Evolutionary conservation across 2,329 filamentous ascomycete species (phyloP).

Genomic region (Calonectria crousiana): DNA sequence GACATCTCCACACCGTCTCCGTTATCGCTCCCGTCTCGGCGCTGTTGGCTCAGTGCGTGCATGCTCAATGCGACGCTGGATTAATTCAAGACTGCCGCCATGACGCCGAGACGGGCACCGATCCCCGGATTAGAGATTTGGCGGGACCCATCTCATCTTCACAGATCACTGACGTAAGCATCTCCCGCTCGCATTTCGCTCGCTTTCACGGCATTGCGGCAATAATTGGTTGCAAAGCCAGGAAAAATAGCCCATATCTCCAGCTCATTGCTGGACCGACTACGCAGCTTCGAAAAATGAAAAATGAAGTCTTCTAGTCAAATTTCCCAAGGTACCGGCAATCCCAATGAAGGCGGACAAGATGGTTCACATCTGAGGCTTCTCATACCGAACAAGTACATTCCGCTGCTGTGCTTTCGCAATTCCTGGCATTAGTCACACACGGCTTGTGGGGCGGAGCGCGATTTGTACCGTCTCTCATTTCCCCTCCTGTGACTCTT

Average conservation of each 20-base stretch:
- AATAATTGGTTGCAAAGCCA: neutral
- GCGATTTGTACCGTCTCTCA: constrained; percentile 8
- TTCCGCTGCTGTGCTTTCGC: neutral
- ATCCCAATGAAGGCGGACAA: neutral
- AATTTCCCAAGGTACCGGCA: neutral
- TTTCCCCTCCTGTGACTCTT: neutral
- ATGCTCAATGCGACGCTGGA: neutral
- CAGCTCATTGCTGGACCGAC: neutral
- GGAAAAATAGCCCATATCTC: neutral
- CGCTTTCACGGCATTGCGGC: neutral
- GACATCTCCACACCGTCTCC: neutral
- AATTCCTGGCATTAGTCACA: neutral
- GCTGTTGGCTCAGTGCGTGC: neutral
- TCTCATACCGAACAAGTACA: neutral
- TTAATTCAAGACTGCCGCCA: neutral
- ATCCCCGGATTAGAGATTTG: neutral
- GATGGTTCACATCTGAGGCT: neutral
- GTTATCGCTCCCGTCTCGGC: neutral
- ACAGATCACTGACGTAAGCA: neutral
- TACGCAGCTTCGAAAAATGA: neutral
- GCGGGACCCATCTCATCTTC: neutral
- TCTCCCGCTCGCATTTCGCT: neutral
- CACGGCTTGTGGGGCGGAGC: neutral
- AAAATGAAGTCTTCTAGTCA: neutral
- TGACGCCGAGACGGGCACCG: neutral